phyloP scores from a whole-genome alignment of 192 early-diverging fungal species.

The Martensiomyces pterosporus region DNA sequence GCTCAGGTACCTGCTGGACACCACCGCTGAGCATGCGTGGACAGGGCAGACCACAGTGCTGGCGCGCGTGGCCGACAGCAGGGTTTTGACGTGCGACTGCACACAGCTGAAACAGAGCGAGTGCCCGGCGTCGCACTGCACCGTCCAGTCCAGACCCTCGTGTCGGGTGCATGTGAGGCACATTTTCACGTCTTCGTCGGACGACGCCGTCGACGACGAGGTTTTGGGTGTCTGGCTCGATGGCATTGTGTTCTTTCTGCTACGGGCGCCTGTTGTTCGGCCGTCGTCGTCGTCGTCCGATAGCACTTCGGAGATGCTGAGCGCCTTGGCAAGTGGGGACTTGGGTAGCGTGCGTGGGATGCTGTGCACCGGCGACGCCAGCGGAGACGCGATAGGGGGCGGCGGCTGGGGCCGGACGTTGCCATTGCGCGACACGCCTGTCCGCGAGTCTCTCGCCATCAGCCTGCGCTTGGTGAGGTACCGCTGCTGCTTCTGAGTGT shows the following conservation, averaged over 20 bases:
- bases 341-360: not conserved
- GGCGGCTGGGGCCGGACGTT: too few species aligned
- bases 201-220: conserved; percentile 3
- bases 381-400: too few species aligned
- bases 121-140: conserved; percentile 24
- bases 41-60: conserved; percentile 19
- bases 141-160: conserved; percentile 31
- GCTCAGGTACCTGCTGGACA: conserved; percentile 22
- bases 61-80: conserved; percentile 9
- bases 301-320: not conserved
- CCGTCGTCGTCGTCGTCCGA: not conserved
- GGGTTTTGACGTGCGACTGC: conserved; percentile 24
- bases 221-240: conserved; percentile 1
- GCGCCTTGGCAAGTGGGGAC: not conserved
- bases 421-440: too few species aligned
- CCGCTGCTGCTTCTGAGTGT: not conserved
- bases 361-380: too few species aligned
- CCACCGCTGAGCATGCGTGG: conserved; percentile 11
- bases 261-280: too few species aligned
- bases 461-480: not conserved
- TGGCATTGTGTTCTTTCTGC: not conserved
- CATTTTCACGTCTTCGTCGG: conserved; percentile 27
- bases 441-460: not conserved
- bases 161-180: conserved; percentile 31
- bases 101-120: conserved; percentile 45